Conservation (phyloP, 2,329 filamentous ascomycete genomes). For the Aspergillus quadricinctus region DNA sequence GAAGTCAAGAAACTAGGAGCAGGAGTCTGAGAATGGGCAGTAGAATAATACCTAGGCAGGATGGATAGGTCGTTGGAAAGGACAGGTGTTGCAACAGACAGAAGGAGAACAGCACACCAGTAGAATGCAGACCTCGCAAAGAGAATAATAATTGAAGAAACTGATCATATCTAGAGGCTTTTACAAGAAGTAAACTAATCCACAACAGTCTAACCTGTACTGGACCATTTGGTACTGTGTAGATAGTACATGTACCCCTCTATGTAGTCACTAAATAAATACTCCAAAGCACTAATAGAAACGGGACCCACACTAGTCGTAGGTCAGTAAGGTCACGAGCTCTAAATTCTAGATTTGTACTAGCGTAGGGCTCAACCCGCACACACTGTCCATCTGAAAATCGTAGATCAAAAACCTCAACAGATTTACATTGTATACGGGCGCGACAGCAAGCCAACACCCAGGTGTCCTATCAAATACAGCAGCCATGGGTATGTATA, state of each 20-base stretch:
- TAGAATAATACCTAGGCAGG: background rate
- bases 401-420: constrained; percentile 36
- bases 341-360: constrained; percentile 15
- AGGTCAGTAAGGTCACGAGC: constrained; percentile 4
- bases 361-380: constrained; percentile 45
- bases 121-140: background rate
- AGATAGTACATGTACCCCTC: too few species aligned
- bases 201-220: too few species aligned
- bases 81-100: background rate
- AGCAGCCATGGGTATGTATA: constrained; percentile 43
- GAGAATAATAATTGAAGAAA: background rate
- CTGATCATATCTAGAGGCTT: too few species aligned
- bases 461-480: constrained; percentile 36
- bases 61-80: background rate
- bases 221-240: too few species aligned
- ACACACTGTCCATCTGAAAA: constrained; percentile 39
- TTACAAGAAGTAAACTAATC: too few species aligned
- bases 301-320: constrained; percentile 8
- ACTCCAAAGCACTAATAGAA: background rate
- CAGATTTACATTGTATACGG: constrained; percentile 32
- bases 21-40: background rate
- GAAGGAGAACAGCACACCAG: background rate
- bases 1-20: background rate
- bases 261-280: too few species aligned
- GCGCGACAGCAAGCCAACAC: constrained; percentile 40